Evolutionary conservation across 768 basidiomycete species (phyloP).

Genomic region (Lepiota brunneoincarnata): DNA sequence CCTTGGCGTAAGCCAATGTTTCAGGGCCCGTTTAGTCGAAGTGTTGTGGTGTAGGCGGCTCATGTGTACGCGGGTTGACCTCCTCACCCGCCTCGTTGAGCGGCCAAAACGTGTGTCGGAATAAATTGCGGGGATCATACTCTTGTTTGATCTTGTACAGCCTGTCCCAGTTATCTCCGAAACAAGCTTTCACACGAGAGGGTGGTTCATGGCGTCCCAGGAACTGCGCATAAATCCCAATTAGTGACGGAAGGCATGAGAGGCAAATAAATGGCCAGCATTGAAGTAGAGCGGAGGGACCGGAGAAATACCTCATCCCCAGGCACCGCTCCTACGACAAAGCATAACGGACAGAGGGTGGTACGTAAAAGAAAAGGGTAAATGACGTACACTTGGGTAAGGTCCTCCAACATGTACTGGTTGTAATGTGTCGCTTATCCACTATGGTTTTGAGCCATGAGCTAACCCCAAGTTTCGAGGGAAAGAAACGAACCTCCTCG

Average conservation of each 20-base stretch:
- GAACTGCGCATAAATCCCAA: slow-evolving; percentile 44
- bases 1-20: neutral
- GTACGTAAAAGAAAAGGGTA: slow-evolving; percentile 11
- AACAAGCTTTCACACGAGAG: slow-evolving; percentile 61
- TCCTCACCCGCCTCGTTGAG: slow-evolving; percentile 52
- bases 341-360: slow-evolving; percentile 5
- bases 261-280: too few species aligned
- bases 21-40: slow-evolving; percentile 12
- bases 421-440: slow-evolving; percentile 75
- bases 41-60: slow-evolving; percentile 51
- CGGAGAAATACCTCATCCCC: slow-evolving; percentile 6
- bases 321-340: too few species aligned
- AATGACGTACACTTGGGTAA: slow-evolving; percentile 70
- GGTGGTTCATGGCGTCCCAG: slow-evolving; percentile 69
- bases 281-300: too few species aligned
- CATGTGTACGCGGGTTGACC: slow-evolving; percentile 58
- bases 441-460: slow-evolving; percentile 39
- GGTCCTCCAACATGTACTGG: slow-evolving; percentile 77
- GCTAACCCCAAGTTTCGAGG: neutral
- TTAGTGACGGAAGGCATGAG: slow-evolving; percentile 1
- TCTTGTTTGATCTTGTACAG: slow-evolving; percentile 67
- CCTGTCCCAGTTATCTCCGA: slow-evolving; percentile 72
- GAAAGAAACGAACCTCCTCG: slow-evolving; percentile 56
- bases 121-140: slow-evolving; percentile 77
- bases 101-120: slow-evolving; percentile 82